These are phyloP conservation scores for Eucalyptus pauciflora DNA, from an alignment of 345 rosid species.

Conservation along the genomic window DNA sequence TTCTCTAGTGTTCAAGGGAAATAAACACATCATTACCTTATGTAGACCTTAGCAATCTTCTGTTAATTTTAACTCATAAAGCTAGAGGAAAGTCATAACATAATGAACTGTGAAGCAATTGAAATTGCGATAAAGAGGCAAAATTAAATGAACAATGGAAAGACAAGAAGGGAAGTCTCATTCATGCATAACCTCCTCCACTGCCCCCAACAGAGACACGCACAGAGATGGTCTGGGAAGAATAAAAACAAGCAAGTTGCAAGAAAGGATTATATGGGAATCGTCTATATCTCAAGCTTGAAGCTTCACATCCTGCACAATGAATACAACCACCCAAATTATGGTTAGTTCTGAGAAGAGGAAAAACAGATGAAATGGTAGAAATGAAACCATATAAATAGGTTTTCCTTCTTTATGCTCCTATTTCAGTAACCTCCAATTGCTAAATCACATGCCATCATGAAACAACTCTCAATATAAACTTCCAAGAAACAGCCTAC, in stretches of 20 bases:
- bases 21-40: background rate
- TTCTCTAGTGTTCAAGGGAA: background rate
- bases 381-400: background rate
- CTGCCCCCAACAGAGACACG: background rate
- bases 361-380: background rate
- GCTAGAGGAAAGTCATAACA: background rate
- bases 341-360: background rate
- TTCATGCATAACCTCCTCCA: constrained; percentile 16
- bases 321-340: background rate
- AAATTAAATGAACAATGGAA: background rate
- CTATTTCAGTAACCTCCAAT: background rate
- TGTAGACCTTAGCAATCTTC: background rate
- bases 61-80: background rate
- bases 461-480: background rate
- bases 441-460: background rate
- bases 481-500: background rate
- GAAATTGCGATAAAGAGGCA: background rate
- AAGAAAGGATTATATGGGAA: background rate
- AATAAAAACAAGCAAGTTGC: background rate
- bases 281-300: constrained; percentile 30
- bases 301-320: constrained; percentile 29
- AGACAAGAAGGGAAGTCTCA: constrained; percentile 11
- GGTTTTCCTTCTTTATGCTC: background rate
- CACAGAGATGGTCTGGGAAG: background rate
- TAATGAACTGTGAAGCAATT: background rate